Base-by-base conservation (phyloP, 352 stramenopile species). In the Globisporangium cederbergense region DNA sequence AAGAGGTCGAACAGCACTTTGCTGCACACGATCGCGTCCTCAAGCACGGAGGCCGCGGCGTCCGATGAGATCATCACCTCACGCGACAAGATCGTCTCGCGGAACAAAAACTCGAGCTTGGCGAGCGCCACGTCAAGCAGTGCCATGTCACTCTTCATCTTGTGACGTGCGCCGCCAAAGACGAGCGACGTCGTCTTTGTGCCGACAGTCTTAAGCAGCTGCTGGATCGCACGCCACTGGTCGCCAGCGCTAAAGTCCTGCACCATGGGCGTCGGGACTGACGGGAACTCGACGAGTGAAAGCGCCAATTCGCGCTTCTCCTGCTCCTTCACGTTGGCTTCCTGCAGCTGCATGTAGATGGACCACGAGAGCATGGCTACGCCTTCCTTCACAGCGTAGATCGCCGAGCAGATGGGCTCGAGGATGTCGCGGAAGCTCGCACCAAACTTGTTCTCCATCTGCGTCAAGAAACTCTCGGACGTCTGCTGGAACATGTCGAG, bases 401-500 rank as follows among this genome's bases (percentile, higher is more conserved):
- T 83, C n/a, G 84, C 74, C 0, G 85, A 78, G 0, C 71, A 72
- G 20, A 97, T 67, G 16, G 91, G 90, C 55, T 95, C 83, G 13
- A 96, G 60, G 14, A 97, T 80, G 70, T 97, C 91, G 36, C 79
- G 76, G 63, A 95, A 97, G 34, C 74, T 85, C 18, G 78, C 74
- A 0, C 65, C 71, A 73, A 87, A 97, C 62, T 93, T 92, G 43
- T 78, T 78, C 8, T 72, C 66, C 38, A 96, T 30, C 58, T 91
- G 87, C 36, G 71, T 56, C 20, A 89, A 30, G 49, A 95, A 95
- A 58, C 79, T 95, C 18, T 95, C 83, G 8, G 85, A 93, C 7
- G 87, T 96, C 51, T 95, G 86, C 63, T 97, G 86, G 49, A 97
- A 92, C 79, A 94, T 90, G n/a, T 92, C 81, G 11, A 95, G 56